Conservation (phyloP, 1,284 basidiomycete species). For the Coriolopsis trogii region DNA sequence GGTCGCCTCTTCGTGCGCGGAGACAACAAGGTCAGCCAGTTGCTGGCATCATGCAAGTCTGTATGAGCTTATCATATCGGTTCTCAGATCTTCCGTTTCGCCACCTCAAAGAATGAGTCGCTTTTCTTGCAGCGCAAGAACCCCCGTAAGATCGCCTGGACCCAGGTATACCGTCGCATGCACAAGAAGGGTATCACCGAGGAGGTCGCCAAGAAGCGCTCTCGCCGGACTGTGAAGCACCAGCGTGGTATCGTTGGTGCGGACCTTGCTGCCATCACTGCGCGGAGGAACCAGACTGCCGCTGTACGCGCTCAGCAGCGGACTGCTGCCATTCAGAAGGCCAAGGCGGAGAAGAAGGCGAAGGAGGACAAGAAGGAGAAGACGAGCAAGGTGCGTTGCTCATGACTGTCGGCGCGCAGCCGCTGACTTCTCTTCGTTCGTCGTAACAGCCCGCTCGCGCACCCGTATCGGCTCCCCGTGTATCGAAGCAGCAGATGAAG, state of each 20-base stretch:
- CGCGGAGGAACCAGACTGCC: constrained; percentile 90
- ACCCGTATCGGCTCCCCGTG: constrained; percentile 69
- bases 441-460: constrained; percentile 38
- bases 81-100: constrained; percentile 87
- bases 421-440: neutral
- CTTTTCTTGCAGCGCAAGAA: constrained; percentile 99
- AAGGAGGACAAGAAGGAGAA: constrained; percentile 91
- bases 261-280: constrained; percentile 88
- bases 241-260: constrained; percentile 98
- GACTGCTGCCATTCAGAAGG: constrained; percentile 86
- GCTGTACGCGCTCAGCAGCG: constrained; percentile 85
- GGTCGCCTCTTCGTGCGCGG: constrained; percentile 95
- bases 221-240: constrained; percentile 96
- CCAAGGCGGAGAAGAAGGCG: constrained; percentile 94
- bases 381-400: constrained; percentile 63
- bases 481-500: constrained; percentile 97
- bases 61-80: neutral
- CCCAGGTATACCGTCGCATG: constrained; percentile 94
- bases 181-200: constrained; percentile 99
- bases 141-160: constrained; percentile 99
- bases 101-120: constrained; percentile 89
- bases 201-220: constrained; percentile 99
- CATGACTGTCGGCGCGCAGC: neutral
- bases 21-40: constrained; percentile 84
- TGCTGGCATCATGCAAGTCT: neutral